These are phyloP conservation scores for Atalantia buxifolia DNA, from an alignment of 345 rosid species.

Conservation along the genomic window DNA sequence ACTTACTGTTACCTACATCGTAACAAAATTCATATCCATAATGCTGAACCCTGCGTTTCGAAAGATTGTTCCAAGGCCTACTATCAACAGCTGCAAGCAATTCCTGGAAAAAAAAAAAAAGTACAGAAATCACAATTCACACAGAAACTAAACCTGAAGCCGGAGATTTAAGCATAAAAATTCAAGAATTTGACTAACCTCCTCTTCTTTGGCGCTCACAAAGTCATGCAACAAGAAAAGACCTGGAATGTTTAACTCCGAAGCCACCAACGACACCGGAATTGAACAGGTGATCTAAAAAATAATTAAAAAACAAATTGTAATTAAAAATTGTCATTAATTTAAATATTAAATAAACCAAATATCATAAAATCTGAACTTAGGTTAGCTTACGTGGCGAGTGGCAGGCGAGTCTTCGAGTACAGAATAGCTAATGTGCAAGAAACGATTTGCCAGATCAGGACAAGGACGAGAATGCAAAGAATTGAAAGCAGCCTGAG, in stretches of 20 bases:
- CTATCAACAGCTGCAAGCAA: slow-evolving; percentile 79
- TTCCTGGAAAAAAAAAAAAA: slow-evolving; percentile 38
- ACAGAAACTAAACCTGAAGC: not conserved
- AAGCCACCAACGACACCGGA: slow-evolving; percentile 50
- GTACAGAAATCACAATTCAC: not conserved
- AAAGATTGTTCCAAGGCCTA: slow-evolving; percentile 68
- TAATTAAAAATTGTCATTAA: not conserved
- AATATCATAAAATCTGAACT: no score
- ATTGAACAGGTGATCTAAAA: slow-evolving; percentile 41
- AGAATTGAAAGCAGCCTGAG: slow-evolving; percentile 57
- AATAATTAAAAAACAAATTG: not conserved
- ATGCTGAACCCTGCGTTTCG: slow-evolving; percentile 93
- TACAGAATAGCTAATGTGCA: slow-evolving; percentile 75
- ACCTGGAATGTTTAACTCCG: slow-evolving; percentile 79
- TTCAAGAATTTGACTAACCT: slow-evolving; percentile 35
- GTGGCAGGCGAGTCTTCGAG: slow-evolving; percentile 42
- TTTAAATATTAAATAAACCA: no score
- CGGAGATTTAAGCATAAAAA: not conserved
- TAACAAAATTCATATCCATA: slow-evolving; percentile 93
- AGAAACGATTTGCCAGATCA: slow-evolving; percentile 55
- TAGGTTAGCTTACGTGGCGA: slow-evolving; percentile 34
- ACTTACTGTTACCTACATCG: slow-evolving; percentile 37
- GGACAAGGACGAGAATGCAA: slow-evolving; percentile 56
- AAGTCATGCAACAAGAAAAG: slow-evolving; percentile 65
- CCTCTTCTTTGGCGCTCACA: slow-evolving; percentile 58